A percentile compares a stretch with the other conserved stretches of the same genome.
These are phyloP conservation scores for Oryza glumipatula DNA, from an alignment of 176 grass and related monocot species.

Conservation along the genomic window DNA sequence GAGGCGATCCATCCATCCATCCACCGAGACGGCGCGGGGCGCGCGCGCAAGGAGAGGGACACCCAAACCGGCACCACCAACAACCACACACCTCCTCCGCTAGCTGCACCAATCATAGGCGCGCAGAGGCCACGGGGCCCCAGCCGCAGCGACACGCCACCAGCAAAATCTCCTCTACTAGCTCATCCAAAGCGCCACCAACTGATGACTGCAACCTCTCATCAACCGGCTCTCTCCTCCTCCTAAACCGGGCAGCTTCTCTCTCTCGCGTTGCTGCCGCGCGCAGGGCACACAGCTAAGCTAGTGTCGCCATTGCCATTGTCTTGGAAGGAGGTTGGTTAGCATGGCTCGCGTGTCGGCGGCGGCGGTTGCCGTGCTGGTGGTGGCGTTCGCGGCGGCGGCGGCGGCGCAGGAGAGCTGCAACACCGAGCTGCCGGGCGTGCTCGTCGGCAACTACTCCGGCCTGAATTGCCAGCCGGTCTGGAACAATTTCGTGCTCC, in stretches of 20 bases:
- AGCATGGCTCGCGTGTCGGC: constrained; percentile 7
- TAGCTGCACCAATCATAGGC: constrained; percentile 38
- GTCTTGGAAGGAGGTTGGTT: neutral
- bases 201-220: constrained; percentile 60
- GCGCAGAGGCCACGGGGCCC: neutral
- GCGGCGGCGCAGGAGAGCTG: constrained; percentile 66
- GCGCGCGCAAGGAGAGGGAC: constrained; percentile 35
- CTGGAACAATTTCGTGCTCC: constrained; percentile 93
- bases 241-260: constrained; percentile 34
- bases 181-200: constrained; percentile 27
- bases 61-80: constrained; percentile 37
- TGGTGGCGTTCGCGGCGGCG: constrained; percentile 20
- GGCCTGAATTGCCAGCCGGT: constrained; percentile 74
- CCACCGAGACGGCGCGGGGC: neutral
- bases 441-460: constrained; percentile 67
- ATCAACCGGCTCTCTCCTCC: constrained; percentile 6
- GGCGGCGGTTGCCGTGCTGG: constrained; percentile 27
- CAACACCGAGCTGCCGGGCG: constrained; percentile 48
- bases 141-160: constrained; percentile 41
- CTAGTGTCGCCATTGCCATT: neutral
- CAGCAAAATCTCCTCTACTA: neutral
- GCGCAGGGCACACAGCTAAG: neutral
- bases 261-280: neutral
- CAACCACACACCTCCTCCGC: constrained; percentile 27
- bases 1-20: neutral